These are phyloP conservation scores for Aristolochia fimbriata DNA, from an alignment of 164 flowering plant species.

Conservation along the genomic window DNA sequence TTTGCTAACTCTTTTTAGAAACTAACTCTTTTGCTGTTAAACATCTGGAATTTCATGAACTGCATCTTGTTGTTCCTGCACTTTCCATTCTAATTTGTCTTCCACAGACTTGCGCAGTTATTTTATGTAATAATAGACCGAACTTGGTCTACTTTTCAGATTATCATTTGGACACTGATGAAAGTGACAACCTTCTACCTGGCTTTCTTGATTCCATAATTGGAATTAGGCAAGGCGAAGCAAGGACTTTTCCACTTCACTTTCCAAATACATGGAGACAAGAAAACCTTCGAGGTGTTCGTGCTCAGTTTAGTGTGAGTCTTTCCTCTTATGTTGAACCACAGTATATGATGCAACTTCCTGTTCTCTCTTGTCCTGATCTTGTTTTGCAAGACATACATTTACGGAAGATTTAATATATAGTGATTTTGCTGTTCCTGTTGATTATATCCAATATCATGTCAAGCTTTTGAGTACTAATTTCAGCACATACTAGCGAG, in stretches of 20 bases:
- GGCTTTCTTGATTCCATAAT: conserved; percentile 73
- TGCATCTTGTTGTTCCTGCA: background rate
- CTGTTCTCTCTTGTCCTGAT: background rate
- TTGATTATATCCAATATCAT: background rate
- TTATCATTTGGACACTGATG: conserved; percentile 88
- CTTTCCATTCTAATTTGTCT: background rate
- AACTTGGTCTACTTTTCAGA: conserved; percentile 26
- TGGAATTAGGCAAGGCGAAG: conserved; percentile 73
- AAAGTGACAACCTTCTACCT: conserved; percentile 64
- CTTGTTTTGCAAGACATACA: background rate
- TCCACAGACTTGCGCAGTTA: background rate
- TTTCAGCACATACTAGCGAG: background rate
- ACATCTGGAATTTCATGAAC: no score
- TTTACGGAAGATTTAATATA: background rate
- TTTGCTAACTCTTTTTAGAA: conserved; percentile 13
- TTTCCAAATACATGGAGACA: conserved; percentile 91
- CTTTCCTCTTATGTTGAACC: background rate
- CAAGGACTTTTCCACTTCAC: conserved; percentile 63
- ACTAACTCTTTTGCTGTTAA: no score
- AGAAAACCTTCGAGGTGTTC: conserved; percentile 75
- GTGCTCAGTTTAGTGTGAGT: conserved; percentile 80
- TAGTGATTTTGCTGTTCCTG: background rate
- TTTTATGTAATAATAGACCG: background rate
- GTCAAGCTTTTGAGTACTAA: background rate
- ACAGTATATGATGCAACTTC: background rate